Evolutionary conservation across 805 yeast genomes (phyloP).

Genomic region (Nakazawaea wyomingensis): DNA sequence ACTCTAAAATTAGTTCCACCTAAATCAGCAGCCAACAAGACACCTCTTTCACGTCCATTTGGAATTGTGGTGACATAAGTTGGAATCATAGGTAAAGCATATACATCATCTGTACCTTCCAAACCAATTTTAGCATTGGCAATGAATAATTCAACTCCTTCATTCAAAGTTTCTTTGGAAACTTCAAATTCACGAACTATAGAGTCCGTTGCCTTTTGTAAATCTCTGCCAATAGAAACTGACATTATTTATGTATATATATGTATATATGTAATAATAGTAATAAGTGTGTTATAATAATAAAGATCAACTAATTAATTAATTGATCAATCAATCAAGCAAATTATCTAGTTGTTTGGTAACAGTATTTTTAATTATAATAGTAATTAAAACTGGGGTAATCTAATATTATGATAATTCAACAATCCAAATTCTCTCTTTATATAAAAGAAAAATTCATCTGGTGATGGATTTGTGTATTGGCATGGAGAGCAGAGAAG

Average conservation of each 20-base stretch:
- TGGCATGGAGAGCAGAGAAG: too few relatives aligned
- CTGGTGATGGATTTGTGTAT: slow-evolving; percentile 1
- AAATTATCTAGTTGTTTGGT: too few relatives aligned
- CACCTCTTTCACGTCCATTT: slow-evolving; percentile 77
- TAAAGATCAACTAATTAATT: too few relatives aligned
- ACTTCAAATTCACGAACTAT: slow-evolving; percentile 38
- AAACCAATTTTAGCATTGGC: slow-evolving; percentile 60
- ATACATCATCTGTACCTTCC: slow-evolving; percentile 31
- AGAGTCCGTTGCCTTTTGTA: slow-evolving; percentile 25
- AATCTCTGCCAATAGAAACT: slow-evolving; percentile 8
- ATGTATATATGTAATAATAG: too few relatives aligned
- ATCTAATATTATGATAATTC: too few relatives aligned
- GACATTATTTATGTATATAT: neutral
- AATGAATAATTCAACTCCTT: slow-evolving; percentile 52
- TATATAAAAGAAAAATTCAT: neutral
- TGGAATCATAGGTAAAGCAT: slow-evolving; percentile 86
- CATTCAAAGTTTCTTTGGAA: slow-evolving; percentile 34
- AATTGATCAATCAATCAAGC: too few relatives aligned
- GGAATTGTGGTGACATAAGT: slow-evolving; percentile 84
- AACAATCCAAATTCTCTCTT: too few relatives aligned
- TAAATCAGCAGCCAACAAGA: slow-evolving; percentile 83
- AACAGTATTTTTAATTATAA: too few relatives aligned
- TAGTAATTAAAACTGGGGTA: neutral
- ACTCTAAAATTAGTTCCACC: slow-evolving; percentile 98
- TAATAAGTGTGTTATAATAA: too few relatives aligned